A percentile compares a stretch with the other conserved stretches of the same genome.
phyloP scores from a whole-genome alignment of 2,329 filamentous ascomycete genomes.

The Metarhizium guizhouense region DNA sequence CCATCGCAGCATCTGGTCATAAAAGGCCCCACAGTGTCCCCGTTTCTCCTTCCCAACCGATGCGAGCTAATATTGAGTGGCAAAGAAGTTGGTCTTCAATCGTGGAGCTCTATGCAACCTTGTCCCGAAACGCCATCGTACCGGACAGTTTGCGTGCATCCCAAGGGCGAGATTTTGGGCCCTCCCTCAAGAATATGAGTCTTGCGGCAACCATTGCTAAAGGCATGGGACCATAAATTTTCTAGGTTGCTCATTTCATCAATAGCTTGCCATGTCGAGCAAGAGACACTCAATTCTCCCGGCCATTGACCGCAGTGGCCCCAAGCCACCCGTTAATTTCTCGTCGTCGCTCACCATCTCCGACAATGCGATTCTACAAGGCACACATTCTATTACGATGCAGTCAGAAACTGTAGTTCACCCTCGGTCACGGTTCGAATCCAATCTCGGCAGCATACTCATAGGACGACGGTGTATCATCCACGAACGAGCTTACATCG shows the following conservation, averaged over 20 bases:
- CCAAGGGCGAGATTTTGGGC: too few relatives aligned
- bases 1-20: not conserved
- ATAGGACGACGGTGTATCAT: constrained; percentile 77
- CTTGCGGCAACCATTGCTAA: too few relatives aligned
- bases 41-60: not conserved
- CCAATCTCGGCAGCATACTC: constrained; percentile 67
- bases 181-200: too few relatives aligned
- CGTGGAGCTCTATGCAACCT: too few relatives aligned
- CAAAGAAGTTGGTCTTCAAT: too few relatives aligned
- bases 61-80: not conserved
- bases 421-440: constrained; percentile 71
- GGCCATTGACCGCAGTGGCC: constrained; percentile 40
- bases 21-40: not conserved
- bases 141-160: too few relatives aligned
- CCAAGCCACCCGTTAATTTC: constrained; percentile 53
- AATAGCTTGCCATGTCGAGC: constrained; percentile 24
- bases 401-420: constrained; percentile 76
- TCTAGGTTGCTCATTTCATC: not conserved
- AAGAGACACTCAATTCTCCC: constrained; percentile 51
- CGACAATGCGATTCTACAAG: constrained; percentile 54
- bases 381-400: constrained; percentile 70
- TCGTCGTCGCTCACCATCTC: constrained; percentile 52
- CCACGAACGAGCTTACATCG: constrained; percentile 57
- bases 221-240: not conserved
- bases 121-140: too few relatives aligned